phyloP scores from a whole-genome alignment of 179 eudicot genomes.

The Spinacia oleracea region DNA sequence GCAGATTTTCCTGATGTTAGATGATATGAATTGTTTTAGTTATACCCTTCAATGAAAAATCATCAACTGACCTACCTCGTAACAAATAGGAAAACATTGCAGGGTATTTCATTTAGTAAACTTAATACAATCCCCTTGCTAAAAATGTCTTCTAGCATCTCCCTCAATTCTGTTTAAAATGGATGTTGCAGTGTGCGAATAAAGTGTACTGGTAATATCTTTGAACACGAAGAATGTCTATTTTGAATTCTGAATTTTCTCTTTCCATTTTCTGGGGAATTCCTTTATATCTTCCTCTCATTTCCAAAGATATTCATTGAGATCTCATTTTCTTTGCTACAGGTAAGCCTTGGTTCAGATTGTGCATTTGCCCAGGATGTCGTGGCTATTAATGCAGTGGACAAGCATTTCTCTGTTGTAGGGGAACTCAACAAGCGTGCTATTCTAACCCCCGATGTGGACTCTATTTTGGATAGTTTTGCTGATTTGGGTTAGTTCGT shows the following conservation, averaged over 20 bases:
- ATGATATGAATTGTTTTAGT: background rate
- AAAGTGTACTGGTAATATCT: background rate
- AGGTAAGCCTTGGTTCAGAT: constrained; percentile 70
- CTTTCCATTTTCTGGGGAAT: background rate
- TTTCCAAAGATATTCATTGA: background rate
- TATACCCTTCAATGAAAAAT: background rate
- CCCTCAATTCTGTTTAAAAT: background rate
- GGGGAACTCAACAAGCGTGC: constrained; percentile 74
- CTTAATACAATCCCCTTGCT: background rate
- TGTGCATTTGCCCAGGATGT: constrained; percentile 69
- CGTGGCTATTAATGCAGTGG: constrained; percentile 52
- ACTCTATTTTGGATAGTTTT: constrained; percentile 51
- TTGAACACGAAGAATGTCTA: background rate
- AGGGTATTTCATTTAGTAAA: background rate
- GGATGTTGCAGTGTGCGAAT: background rate
- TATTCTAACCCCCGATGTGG: constrained; percentile 62
- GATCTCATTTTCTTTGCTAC: constrained; percentile 29
- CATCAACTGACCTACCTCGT: background rate
- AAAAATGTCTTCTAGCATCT: background rate
- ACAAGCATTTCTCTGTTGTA: constrained; percentile 45
- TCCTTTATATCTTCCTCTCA: background rate
- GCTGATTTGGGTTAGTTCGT: constrained; percentile 33
- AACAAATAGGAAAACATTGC: background rate
- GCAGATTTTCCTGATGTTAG: background rate
- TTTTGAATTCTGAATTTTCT: background rate